phyloP scores from a whole-genome alignment of 345 rosid species.

The Populus alba region DNA sequence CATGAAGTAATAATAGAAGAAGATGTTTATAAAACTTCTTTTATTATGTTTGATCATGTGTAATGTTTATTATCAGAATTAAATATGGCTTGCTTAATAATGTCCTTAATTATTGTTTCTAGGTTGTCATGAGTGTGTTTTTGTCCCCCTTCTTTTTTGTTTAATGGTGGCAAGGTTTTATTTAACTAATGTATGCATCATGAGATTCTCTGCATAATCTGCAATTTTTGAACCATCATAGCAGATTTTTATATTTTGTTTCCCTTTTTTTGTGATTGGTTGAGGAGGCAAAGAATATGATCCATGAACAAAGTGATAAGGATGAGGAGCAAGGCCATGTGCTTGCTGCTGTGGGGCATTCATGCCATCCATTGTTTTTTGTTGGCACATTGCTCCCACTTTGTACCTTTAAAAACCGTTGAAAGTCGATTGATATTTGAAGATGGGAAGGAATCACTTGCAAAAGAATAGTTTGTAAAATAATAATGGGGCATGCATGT shows the following conservation, averaged over 20 bases:
- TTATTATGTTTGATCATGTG: conserved; percentile 8
- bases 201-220: conserved; percentile 13
- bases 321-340: conserved; percentile 28
- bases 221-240: background rate
- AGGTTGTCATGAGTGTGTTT: conserved; percentile 10
- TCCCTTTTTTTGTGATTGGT: conserved; percentile 10
- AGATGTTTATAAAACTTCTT: conserved; percentile 20
- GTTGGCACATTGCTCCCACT: background rate
- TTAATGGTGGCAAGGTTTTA: background rate
- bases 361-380: background rate
- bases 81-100: conserved; percentile 18
- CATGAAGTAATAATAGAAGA: conserved; percentile 17
- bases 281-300: conserved; percentile 22
- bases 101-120: conserved; percentile 2
- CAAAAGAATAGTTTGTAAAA: too few species aligned
- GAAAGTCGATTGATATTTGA: background rate
- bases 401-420: background rate
- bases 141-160: conserved; percentile 1
- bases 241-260: background rate
- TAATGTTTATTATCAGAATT: conserved; percentile 1
- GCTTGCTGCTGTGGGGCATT: conserved; percentile 11
- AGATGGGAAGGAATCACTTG: background rate
- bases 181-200: background rate
- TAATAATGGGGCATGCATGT: too few species aligned
- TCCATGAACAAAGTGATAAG: conserved; percentile 30